Evolutionary conservation across 805 yeast genomes (phyloP).

Genomic region (Ogataea minuta): DNA sequence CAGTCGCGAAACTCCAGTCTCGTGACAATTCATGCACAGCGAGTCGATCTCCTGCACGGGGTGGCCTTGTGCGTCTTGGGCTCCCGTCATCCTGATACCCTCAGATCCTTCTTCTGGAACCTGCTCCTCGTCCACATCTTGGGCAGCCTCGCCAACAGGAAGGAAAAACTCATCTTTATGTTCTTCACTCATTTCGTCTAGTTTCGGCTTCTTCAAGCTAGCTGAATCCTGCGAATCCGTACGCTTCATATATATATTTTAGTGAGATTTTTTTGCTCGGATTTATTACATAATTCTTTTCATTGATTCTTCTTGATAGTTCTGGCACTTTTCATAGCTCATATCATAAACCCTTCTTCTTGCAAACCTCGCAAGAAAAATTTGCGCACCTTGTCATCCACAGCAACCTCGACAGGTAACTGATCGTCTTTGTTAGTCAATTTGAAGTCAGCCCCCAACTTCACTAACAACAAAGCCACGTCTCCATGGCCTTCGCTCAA

Average conservation of each 20-base stretch:
- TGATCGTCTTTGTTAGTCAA: conserved; percentile 50
- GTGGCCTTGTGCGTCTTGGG: conserved; percentile 80
- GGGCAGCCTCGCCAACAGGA: conserved; percentile 61
- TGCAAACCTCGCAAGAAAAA: conserved; percentile 34
- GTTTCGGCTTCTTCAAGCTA: conserved; percentile 29
- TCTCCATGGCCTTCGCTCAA: conserved; percentile 87
- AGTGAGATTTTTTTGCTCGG: conserved; percentile 1
- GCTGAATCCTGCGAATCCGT: conserved; percentile 13
- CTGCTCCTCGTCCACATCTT: conserved; percentile 39
- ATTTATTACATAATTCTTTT: neutral
- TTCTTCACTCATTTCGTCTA: conserved; percentile 21
- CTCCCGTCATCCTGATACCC: conserved; percentile 67
- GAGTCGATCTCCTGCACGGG: conserved; percentile 96
- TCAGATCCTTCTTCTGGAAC: conserved; percentile 29
- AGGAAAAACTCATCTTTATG: conserved; percentile 45
- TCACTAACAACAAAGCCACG: conserved; percentile 58
- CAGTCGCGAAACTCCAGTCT: conserved; percentile 80
- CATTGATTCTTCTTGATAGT: conserved; percentile 3
- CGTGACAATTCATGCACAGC: conserved; percentile 91
- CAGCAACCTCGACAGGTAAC: conserved; percentile 53
- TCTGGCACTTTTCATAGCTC: neutral
- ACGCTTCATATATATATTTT: conserved; percentile 15
- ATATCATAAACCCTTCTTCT: conserved; percentile 21
- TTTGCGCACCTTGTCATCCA: conserved; percentile 48
- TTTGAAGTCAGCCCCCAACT: conserved; percentile 63